Evolutionary conservation across 1,284 basidiomycete genomes (phyloP).

Genomic region (Cystobasidiaceae sp.): DNA sequence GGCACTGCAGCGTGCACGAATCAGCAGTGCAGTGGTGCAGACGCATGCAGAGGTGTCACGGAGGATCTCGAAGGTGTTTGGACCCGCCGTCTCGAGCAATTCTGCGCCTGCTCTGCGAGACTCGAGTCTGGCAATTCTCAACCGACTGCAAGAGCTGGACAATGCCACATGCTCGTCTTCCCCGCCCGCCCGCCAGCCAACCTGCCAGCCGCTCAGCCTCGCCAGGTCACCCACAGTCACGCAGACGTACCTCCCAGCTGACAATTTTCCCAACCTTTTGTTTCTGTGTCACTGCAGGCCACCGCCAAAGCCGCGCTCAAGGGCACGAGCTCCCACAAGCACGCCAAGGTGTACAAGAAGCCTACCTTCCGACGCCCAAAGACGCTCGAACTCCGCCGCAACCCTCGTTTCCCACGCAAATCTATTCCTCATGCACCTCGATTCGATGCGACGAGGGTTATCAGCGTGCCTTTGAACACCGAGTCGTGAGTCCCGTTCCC

Average conservation of each 20-base stretch:
- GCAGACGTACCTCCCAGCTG: neutral
- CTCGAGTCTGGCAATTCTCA: no score
- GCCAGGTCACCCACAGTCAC: neutral
- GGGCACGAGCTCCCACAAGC: slow-evolving; percentile 68
- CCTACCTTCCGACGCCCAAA: slow-evolving; percentile 81
- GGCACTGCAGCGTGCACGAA: no score
- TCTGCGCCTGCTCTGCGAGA: no score
- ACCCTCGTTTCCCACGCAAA: slow-evolving; percentile 90
- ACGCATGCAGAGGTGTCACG: no score
- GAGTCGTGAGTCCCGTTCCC: slow-evolving; percentile 35
- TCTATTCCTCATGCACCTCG: slow-evolving; percentile 87
- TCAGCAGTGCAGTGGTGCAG: no score
- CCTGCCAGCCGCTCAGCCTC: no score
- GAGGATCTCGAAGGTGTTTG: no score
- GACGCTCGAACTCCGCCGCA: slow-evolving; percentile 71
- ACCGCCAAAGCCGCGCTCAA: slow-evolving; percentile 78
- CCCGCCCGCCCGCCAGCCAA: no score
- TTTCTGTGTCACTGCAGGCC: neutral
- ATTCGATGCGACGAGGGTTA: slow-evolving; percentile 95
- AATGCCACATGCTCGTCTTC: no score
- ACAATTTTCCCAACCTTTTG: neutral
- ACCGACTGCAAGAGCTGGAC: no score
- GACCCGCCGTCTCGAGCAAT: no score
- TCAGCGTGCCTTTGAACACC: slow-evolving; percentile 65
- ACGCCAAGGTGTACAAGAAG: slow-evolving; percentile 77